These are phyloP conservation scores for Picea glauca DNA, from an alignment of 75 land plant genomes.

Conservation along the genomic window DNA sequence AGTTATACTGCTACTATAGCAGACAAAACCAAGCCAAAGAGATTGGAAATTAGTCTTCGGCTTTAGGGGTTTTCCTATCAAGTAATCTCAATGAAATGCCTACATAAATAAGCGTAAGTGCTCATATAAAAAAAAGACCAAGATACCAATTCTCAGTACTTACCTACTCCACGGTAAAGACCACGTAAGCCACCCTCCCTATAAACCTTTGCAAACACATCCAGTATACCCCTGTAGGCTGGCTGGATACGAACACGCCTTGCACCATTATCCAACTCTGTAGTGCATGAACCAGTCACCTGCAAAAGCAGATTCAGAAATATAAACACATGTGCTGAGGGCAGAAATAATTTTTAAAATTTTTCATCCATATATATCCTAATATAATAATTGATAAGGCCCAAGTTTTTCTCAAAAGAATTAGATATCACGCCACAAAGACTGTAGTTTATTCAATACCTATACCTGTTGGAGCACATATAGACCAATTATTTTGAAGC, in stretches of 20 bases:
- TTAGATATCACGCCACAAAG: no score
- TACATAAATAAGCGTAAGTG: not conserved
- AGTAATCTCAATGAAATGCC: not conserved
- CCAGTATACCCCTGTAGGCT: conserved; percentile 66
- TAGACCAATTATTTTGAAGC: not conserved
- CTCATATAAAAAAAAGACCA: not conserved
- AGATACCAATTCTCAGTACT: conserved; percentile 6
- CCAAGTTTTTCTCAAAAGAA: no score
- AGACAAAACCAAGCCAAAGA: not conserved
- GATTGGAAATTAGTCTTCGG: not conserved
- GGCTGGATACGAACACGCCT: conserved; percentile 17
- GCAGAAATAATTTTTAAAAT: no score
- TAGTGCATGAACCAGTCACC: conserved; percentile 4
- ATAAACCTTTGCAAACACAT: conserved; percentile 59
- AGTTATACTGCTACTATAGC: not conserved
- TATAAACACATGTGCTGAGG: not conserved
- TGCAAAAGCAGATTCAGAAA: not conserved
- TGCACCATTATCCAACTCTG: conserved; percentile 9
- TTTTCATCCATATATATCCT: no score
- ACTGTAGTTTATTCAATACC: not conserved
- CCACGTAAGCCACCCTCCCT: conserved; percentile 66
- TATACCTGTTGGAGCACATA: not conserved
- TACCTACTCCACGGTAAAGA: conserved; percentile 86
- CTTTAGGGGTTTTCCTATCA: not conserved
- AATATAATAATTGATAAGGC: no score